Conservation (phyloP, 2,329 filamentous ascomycete species). For the Exophiala spinifera region DNA sequence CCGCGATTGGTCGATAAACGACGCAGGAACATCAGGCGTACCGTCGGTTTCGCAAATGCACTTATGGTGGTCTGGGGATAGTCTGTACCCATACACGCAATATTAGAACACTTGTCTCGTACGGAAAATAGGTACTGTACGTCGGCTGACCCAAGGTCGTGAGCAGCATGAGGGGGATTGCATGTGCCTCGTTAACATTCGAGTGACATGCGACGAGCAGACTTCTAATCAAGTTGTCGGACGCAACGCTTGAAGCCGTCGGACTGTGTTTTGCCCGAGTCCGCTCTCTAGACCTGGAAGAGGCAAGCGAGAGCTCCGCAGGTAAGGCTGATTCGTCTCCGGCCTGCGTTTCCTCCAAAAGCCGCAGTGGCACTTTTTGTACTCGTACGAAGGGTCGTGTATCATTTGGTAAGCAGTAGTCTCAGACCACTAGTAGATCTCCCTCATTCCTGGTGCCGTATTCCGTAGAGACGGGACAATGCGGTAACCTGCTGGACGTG, state of each 20-base stretch:
- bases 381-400: neutral
- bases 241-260: neutral
- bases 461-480: neutral
- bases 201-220: neutral
- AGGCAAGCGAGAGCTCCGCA: neutral
- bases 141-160: too few species aligned
- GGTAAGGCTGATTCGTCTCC: slow-evolving; percentile 3
- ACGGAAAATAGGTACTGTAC: neutral
- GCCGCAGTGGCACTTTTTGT: neutral
- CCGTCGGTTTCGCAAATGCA: slow-evolving; percentile 5
- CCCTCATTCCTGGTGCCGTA: slow-evolving; percentile 2
- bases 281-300: neutral
- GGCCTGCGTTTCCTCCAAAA: neutral
- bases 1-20: slow-evolving; percentile 4
- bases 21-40: slow-evolving; percentile 14
- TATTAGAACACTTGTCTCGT: neutral
- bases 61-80: neutral
- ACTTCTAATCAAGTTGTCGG: too few species aligned
- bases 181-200: neutral
- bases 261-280: neutral
- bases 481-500: too few species aligned
- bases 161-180: too few species aligned
- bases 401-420: slow-evolving; percentile 20
- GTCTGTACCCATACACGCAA: too few species aligned
- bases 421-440: slow-evolving; percentile 3